Evolutionary conservation across 192 early-diverging fungal species (phyloP).

Genomic region (Spinellus fusiger): DNA sequence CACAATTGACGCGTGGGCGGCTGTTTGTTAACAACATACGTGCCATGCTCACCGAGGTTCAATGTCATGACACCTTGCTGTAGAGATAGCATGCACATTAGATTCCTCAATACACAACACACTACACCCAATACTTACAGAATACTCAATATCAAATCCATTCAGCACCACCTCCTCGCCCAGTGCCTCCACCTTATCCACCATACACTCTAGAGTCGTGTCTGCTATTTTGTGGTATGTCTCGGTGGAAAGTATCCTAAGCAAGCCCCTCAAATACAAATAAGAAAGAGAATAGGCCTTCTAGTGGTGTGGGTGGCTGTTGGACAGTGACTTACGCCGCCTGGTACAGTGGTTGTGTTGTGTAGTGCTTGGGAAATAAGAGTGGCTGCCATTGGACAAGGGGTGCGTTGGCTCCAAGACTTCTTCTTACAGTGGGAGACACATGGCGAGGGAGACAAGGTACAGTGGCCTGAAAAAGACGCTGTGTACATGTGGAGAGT

Average conservation of each 20-base stretch:
- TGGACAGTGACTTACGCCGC: no score
- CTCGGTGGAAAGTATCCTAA: constrained; percentile 19
- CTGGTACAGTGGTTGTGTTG: no score
- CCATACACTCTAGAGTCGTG: constrained; percentile 56
- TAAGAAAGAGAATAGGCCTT: no score
- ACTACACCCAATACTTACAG: constrained; percentile 34
- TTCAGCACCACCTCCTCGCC: constrained; percentile 61
- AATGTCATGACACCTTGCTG: constrained; percentile 84
- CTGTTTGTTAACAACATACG: constrained; percentile 97
- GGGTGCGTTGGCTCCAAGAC: no score
- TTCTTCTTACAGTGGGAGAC: no score
- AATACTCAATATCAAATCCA: constrained; percentile 78
- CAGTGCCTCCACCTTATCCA: constrained; percentile 69
- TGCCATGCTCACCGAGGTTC: constrained; percentile 67
- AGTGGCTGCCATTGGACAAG: no score
- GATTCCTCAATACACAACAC: not conserved
- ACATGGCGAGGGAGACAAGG: no score
- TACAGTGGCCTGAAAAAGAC: no score
- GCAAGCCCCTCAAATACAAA: no score
- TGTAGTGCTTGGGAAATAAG: no score
- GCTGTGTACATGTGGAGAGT: no score
- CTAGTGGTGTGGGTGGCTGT: no score
- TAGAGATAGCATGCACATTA: not conserved
- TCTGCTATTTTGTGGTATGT: constrained; percentile 60
- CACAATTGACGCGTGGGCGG: constrained; percentile 98